Evolutionary conservation across 805 yeast genomes (phyloP).

Genomic region (Debaryomyces maramus): DNA sequence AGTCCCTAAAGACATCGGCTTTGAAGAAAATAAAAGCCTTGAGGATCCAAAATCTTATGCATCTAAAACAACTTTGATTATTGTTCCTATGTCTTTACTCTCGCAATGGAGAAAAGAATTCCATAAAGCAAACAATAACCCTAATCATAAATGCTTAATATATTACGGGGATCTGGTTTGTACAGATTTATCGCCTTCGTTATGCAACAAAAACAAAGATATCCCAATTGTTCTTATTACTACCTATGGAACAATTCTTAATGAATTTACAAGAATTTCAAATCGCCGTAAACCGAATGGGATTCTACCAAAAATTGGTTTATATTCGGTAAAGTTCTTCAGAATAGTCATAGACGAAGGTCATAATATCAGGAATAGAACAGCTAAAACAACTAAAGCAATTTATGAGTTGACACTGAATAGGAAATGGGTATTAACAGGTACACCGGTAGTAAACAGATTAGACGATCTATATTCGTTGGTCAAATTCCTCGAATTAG

Average conservation of each 20-base stretch:
- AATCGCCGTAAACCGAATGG: slow-evolving; percentile 29
- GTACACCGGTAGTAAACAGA: slow-evolving; percentile 88
- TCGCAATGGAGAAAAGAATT: slow-evolving; percentile 91
- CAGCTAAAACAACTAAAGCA: slow-evolving; percentile 77
- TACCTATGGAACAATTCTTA: slow-evolving; percentile 82
- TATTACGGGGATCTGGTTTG: slow-evolving; percentile 73
- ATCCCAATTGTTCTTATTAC: slow-evolving; percentile 76
- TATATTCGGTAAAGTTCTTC: slow-evolving; percentile 72
- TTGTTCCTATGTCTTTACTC: slow-evolving; percentile 89
- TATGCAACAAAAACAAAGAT: slow-evolving; percentile 38
- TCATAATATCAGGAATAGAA: slow-evolving; percentile 79
- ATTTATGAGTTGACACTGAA: slow-evolving; percentile 62
- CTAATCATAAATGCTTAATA: slow-evolving; percentile 49
- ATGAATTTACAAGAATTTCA: slow-evolving; percentile 60
- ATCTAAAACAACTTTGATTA: slow-evolving; percentile 66
- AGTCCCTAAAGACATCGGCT: slow-evolving; percentile 51
- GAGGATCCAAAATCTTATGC: slow-evolving; percentile 50
- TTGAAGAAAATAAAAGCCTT: slow-evolving; percentile 10
- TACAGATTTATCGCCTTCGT: slow-evolving; percentile 46
- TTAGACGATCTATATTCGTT: slow-evolving; percentile 83
- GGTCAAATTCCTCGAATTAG: slow-evolving; percentile 70
- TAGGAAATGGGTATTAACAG: slow-evolving; percentile 84
- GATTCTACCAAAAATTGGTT: slow-evolving; percentile 42
- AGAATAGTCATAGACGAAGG: slow-evolving; percentile 87
- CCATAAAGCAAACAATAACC: slow-evolving; percentile 50